These are phyloP conservation scores for Pseudogymnoascus sp. DNA, from an alignment of 2,329 filamentous ascomycete genomes.

Conservation along the genomic window DNA sequence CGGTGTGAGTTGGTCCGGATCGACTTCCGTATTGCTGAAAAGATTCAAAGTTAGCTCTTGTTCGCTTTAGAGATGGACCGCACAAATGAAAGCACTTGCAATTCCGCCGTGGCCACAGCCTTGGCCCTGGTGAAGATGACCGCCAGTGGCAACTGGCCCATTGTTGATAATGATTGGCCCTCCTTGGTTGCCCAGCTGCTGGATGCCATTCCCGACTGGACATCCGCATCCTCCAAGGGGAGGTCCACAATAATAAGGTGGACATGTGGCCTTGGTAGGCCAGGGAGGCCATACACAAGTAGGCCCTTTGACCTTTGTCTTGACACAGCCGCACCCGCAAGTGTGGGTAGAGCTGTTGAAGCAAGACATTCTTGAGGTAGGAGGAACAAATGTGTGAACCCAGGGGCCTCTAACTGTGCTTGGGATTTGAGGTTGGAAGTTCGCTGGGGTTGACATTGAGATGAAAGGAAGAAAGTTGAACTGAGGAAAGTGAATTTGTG, in stretches of 20 bases:
- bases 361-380: not conserved
- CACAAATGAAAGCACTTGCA: not conserved
- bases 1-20: not conserved
- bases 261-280: not conserved
- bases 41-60: not conserved
- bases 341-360: not conserved
- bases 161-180: conserved; percentile 9
- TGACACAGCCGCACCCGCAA: not conserved
- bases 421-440: conserved; percentile 51
- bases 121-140: conserved; percentile 3
- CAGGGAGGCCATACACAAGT: not conserved
- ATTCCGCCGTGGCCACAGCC: not conserved
- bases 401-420: conserved; percentile 49
- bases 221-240: not conserved
- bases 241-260: not conserved
- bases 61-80: not conserved
- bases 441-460: conserved; percentile 16
- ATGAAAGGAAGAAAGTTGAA: not conserved
- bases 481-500: not conserved
- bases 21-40: conserved; percentile 4
- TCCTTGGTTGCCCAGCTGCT: conserved; percentile 4
- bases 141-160: conserved; percentile 3
- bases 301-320: not conserved
- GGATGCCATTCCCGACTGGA: not conserved
- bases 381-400: conserved; percentile 47